Conservation (phyloP, 2,329 filamentous ascomycete genomes). For the Talaromyces rugulosus region DNA sequence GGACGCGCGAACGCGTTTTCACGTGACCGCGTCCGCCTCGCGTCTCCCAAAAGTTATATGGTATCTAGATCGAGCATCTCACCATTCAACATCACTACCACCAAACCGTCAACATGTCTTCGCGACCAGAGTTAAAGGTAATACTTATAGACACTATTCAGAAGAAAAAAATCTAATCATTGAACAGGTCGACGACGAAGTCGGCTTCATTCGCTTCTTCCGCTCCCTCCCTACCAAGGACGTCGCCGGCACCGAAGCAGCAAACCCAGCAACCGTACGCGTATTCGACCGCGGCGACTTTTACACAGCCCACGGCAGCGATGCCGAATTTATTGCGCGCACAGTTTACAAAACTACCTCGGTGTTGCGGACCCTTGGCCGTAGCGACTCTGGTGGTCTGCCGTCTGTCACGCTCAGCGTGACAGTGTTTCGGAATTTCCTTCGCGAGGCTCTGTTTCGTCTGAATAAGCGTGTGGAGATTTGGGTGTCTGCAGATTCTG, state of each 20-base stretch:
- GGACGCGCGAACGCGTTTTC: slow-evolving; percentile 28
- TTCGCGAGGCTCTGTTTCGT: slow-evolving; percentile 88
- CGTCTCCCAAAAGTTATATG: slow-evolving; percentile 18
- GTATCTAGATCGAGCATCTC: background rate
- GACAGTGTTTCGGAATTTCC: slow-evolving; percentile 92
- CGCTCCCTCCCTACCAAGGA: slow-evolving; percentile 71
- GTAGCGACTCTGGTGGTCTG: slow-evolving; percentile 76
- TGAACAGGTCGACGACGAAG: slow-evolving; percentile 83
- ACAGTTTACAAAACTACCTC: slow-evolving; percentile 98
- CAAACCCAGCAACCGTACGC: slow-evolving; percentile 54
- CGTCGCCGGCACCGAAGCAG: slow-evolving; percentile 49
- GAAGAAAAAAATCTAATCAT: background rate
- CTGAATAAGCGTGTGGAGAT: slow-evolving; percentile 89
- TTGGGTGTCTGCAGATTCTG: slow-evolving; percentile 69
- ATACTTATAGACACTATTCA: background rate
- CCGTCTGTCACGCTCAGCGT: slow-evolving; percentile 93
- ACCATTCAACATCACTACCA: slow-evolving; percentile 7
- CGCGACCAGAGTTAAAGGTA: slow-evolving; percentile 69
- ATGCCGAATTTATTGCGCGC: slow-evolving; percentile 46
- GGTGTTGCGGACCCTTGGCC: slow-evolving; percentile 83
- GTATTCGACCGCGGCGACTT: slow-evolving; percentile 93
- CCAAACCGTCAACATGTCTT: slow-evolving; percentile 55
- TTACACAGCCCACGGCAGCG: slow-evolving; percentile 65
- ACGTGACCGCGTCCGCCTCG: slow-evolving; percentile 28
- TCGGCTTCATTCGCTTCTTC: slow-evolving; percentile 95